Base-by-base conservation (phyloP, 2,329 filamentous ascomycete species). In the Diaporthe citri region DNA sequence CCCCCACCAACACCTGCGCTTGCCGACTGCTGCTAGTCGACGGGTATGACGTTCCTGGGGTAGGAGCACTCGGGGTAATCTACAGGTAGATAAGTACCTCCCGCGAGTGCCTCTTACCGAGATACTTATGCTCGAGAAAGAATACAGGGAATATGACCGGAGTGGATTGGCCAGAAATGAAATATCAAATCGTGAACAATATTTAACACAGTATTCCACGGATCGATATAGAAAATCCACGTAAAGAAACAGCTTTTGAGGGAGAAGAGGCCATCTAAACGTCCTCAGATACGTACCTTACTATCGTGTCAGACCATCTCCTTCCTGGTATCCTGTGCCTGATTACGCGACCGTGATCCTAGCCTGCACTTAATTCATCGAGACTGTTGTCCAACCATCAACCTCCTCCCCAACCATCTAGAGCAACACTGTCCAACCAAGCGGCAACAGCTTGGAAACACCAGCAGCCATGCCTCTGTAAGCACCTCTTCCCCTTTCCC, bases 381-480 rank as follows among this genome's bases (percentile, higher is more conserved):
- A 17, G 13, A 36, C 34, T 9, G 34, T 10, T 41, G 12, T 25
- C 20, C 20, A 2, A 15, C 41, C 4, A 66, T 6, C 46, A 52
- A 25, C 4, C 5, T 36, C 17, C 43, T 51, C 31, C 31, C 62
- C 25, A 25, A 5, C 7, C 31, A 67, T 39, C 46, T 7, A 20
- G 20, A 39, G 31, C 62, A 52, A 52, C 3, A 51, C n/a, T 5
- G n/a, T 62, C 59, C 13, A 39, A 39, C n/a, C 46, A 31, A 39
- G 31, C 34, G 2, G 22, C 15, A 25, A n/a, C 3, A 13, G 64
- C 46, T 39, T 28, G 46, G 64, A 7, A 52, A 28, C 20, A 25
- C 22, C 48, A 34, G 28, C 41, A 66, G 78, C 62, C 31, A 87
- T 87, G 86, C 86, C 86, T 78, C 85, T 77, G 77, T 78, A 78